phyloP scores from a whole-genome alignment of 108 stramenopile species.

The Epithemia pelagica region DNA sequence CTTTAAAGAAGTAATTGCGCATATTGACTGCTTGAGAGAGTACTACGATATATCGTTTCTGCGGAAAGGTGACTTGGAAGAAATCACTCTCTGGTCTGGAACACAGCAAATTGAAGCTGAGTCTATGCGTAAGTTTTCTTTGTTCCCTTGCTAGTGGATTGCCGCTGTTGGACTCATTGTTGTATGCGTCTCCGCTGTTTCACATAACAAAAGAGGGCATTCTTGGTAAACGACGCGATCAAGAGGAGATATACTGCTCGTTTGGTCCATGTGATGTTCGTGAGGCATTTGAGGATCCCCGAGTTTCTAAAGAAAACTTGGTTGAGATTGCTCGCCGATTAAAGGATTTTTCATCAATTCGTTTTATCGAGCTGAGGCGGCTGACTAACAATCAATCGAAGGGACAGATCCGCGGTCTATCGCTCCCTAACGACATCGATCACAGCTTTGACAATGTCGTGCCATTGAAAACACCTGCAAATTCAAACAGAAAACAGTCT shows the following conservation, averaged over 20 bases:
- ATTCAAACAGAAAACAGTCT: no score
- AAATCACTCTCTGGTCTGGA: slow-evolving; percentile 66
- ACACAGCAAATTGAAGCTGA: slow-evolving; percentile 57
- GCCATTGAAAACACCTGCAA: no score
- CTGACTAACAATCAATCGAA: slow-evolving; percentile 14
- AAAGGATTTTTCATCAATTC: slow-evolving; percentile 44
- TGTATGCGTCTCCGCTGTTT: neutral
- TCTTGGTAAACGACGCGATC: slow-evolving; percentile 58
- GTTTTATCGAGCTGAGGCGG: slow-evolving; percentile 42
- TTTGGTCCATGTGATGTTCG: slow-evolving; percentile 45
- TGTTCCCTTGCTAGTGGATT: neutral
- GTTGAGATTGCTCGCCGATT: slow-evolving; percentile 39
- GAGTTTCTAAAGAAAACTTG: slow-evolving; percentile 44
- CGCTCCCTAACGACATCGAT: neutral
- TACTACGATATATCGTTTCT: slow-evolving; percentile 68
- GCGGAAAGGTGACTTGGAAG: slow-evolving; percentile 41
- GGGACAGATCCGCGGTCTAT: neutral
- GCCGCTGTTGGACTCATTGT: neutral
- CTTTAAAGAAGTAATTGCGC: slow-evolving; percentile 48
- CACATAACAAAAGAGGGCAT: slow-evolving; percentile 14
- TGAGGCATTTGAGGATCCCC: slow-evolving; percentile 42
- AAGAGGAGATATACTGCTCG: slow-evolving; percentile 77
- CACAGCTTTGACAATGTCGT: neutral
- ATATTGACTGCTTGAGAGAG: slow-evolving; percentile 30
- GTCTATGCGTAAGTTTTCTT: slow-evolving; percentile 32